These are phyloP conservation scores for Phoma sp. DNA, from an alignment of 2,329 filamentous ascomycete genomes.

Conservation along the genomic window DNA sequence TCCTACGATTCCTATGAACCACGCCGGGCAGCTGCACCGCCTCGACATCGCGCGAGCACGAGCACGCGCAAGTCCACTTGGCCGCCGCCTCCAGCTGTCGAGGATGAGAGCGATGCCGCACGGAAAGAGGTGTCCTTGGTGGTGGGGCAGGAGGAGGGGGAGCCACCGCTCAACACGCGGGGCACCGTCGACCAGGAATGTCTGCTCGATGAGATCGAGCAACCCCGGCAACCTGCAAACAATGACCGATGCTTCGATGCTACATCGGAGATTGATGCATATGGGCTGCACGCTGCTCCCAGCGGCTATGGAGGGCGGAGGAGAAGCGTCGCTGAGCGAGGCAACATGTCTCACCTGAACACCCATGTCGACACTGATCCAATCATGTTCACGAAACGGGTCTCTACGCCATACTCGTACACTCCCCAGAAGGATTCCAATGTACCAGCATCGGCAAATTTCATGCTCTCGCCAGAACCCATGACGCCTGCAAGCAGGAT, in stretches of 20 bases:
- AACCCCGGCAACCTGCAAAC: conserved; percentile 46
- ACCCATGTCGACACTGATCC: conserved; percentile 39
- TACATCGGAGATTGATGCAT: conserved; percentile 45
- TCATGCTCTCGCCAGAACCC: conserved; percentile 57
- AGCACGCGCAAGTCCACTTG: conserved; percentile 40
- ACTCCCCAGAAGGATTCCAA: conserved; percentile 43
- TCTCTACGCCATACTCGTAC: conserved; percentile 55
- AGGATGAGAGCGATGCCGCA: conserved; percentile 70
- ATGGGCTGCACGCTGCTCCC: conserved; percentile 5
- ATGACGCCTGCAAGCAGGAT: conserved; percentile 48
- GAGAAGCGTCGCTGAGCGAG: conserved; percentile 44
- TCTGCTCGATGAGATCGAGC: conserved; percentile 66
- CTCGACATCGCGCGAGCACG: conserved; percentile 28
- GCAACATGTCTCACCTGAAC: conserved; percentile 42
- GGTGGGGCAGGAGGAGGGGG: conserved; percentile 45
- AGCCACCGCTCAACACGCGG: conserved; percentile 65
- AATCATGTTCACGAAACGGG: conserved; percentile 49
- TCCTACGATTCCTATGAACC: conserved; percentile 31
- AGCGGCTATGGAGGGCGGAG: conserved; percentile 25
- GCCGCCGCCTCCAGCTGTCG: conserved; percentile 69
- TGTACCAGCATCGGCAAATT: conserved; percentile 48
- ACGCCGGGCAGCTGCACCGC: conserved; percentile 21
- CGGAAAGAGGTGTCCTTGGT: conserved; percentile 63
- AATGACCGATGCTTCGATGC: conserved; percentile 71
- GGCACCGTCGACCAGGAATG: conserved; percentile 73